These are phyloP conservation scores for Clitoria ternatea DNA, from an alignment of 306 rosid genomes.

Conservation along the genomic window DNA sequence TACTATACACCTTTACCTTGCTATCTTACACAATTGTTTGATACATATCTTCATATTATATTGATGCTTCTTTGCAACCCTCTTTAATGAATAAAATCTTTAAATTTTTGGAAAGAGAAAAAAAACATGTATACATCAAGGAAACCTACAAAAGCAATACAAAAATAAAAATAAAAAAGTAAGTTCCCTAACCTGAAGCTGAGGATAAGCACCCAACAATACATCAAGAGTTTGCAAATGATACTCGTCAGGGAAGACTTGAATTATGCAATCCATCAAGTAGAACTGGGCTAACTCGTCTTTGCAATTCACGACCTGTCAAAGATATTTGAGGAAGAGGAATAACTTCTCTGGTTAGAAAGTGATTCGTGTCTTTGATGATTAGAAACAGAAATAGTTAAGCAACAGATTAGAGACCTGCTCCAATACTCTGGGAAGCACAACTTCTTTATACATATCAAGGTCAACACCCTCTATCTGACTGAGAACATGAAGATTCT, in stretches of 20 bases:
- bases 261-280: conserved; percentile 96
- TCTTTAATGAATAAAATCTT: conserved; percentile 17
- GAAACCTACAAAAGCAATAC: conserved; percentile 9
- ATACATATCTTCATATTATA: conserved; percentile 10
- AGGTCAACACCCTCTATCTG: conserved; percentile 98
- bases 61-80: neutral
- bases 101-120: neutral
- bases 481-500: conserved; percentile 94
- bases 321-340: conserved; percentile 20
- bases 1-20: neutral
- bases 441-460: conserved; percentile 90
- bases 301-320: conserved; percentile 93
- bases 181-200: conserved; percentile 73
- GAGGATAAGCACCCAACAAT: conserved; percentile 92
- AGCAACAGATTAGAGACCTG: conserved; percentile 54
- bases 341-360: conserved; percentile 5
- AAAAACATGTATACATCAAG: neutral
- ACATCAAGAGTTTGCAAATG: conserved; percentile 96
- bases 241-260: conserved; percentile 96
- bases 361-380: neutral
- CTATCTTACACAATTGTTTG: neutral
- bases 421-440: conserved; percentile 96
- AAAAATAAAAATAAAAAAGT: neutral
- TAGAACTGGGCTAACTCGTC: conserved; percentile 93
- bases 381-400: conserved; percentile 1